Conservation (phyloP, 78 protist species). For the Dictyostelium firmibasis region DNA sequence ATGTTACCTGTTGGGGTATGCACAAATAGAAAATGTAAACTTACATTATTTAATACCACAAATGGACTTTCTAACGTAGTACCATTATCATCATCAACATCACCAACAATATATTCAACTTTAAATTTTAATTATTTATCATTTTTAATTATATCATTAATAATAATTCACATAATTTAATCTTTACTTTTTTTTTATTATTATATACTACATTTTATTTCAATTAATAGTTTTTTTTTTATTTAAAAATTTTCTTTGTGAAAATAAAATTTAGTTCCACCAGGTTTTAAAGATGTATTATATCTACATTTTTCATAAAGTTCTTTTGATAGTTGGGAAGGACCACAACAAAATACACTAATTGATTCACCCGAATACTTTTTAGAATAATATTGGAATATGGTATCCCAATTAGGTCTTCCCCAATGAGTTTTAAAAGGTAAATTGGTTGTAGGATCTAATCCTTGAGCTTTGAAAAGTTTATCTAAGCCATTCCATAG, state of each 20-base stretch:
- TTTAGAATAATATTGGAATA: conserved; percentile 54
- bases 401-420: conserved; percentile 71
- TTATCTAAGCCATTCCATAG: conserved; percentile 22
- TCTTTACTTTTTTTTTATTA: not conserved
- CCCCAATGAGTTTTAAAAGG: conserved; percentile 72
- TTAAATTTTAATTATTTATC: not conserved
- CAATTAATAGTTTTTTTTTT: not conserved
- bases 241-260: conserved; percentile 89
- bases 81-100: not conserved
- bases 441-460: conserved; percentile 82
- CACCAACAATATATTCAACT: not conserved
- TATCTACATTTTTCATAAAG: conserved; percentile 62
- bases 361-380: conserved; percentile 59
- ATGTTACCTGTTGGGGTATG: conserved; percentile 22
- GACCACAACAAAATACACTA: conserved; percentile 91
- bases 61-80: not conserved
- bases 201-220: no score
- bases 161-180: not conserved
- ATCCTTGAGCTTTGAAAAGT: not conserved
- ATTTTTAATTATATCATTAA: not conserved
- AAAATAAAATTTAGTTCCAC: conserved; percentile 53
- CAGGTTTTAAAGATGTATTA: conserved; percentile 28
- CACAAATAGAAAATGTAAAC: not conserved
- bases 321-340: conserved; percentile 71
- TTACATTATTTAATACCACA: not conserved